phyloP scores from a whole-genome alignment of 495 filamentous ascomycete genomes.

The Neurospora sp. region DNA sequence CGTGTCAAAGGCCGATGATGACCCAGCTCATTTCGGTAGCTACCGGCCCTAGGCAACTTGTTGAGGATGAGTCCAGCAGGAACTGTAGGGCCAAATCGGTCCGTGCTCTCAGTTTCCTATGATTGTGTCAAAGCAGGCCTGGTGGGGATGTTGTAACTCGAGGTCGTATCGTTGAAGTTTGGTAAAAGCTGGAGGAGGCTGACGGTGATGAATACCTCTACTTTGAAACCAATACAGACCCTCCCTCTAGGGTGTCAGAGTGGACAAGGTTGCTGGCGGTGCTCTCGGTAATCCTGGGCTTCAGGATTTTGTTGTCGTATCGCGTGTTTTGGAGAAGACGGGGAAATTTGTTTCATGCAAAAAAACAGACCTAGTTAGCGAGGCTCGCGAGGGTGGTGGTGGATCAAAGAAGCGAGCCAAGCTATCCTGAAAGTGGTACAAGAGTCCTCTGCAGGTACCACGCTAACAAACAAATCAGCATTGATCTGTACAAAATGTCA shows the following conservation, averaged over 20 bases:
- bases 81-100: not conserved
- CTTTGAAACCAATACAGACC: not conserved
- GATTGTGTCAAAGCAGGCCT: too few species aligned
- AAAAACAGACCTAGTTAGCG: not conserved
- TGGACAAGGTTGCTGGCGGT: not conserved
- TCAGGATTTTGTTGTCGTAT: not conserved
- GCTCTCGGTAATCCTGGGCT: not conserved
- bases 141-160: not conserved
- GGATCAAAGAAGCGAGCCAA: not conserved
- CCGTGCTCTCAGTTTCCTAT: not conserved
- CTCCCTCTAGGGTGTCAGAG: not conserved
- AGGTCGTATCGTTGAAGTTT: not conserved
- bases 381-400: not conserved
- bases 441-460: too few species aligned
- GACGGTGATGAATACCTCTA: not conserved
- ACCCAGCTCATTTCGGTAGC: not conserved
- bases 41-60: not conserved
- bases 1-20: not conserved
- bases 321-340: not conserved
- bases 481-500: not conserved
- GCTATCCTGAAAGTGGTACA: too few species aligned
- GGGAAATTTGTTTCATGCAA: not conserved
- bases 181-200: not conserved
- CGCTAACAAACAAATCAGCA: too few species aligned
- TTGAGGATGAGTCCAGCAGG: not conserved